These are phyloP conservation scores for Yamadazyma philogaea DNA, from an alignment of 805 yeast species.

Conservation along the genomic window DNA sequence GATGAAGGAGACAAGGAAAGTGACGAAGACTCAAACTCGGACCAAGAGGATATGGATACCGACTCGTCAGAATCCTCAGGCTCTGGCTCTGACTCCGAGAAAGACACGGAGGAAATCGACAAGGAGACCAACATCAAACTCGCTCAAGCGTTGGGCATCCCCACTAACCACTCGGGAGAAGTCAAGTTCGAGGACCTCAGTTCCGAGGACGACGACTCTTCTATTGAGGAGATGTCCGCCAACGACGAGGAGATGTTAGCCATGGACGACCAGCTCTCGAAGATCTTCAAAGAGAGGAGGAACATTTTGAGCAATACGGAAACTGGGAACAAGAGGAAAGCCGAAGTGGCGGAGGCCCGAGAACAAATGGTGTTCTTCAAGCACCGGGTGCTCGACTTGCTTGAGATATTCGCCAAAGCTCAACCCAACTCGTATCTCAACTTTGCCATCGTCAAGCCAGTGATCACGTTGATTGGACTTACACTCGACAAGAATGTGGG, in stretches of 20 bases:
- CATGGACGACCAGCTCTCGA: slow-evolving; percentile 77
- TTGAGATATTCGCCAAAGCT: slow-evolving; percentile 57
- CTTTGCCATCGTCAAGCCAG: slow-evolving; percentile 49
- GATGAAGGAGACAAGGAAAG: slow-evolving; percentile 22
- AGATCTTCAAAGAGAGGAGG: slow-evolving; percentile 80
- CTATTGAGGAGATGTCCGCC: slow-evolving; percentile 71
- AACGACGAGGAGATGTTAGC: slow-evolving; percentile 97
- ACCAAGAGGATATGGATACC: not conserved
- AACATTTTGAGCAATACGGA: slow-evolving; percentile 51
- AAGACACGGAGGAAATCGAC: slow-evolving; percentile 24
- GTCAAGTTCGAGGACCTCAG: slow-evolving; percentile 41
- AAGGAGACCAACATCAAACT: slow-evolving; percentile 56
- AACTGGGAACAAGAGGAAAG: slow-evolving; percentile 64
- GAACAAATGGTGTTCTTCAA: slow-evolving; percentile 78
- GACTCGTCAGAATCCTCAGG: slow-evolving; percentile 8
- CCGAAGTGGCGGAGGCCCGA: slow-evolving; percentile 74
- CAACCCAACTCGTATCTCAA: slow-evolving; percentile 41
- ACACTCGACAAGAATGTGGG: slow-evolving; percentile 73
- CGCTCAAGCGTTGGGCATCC: slow-evolving; percentile 70
- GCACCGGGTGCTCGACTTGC: slow-evolving; percentile 69
- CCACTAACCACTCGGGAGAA: slow-evolving; percentile 42
- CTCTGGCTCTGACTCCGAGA: slow-evolving; percentile 17
- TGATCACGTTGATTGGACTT: slow-evolving; percentile 56
- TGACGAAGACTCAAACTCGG: slow-evolving; percentile 12
- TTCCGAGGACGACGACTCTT: slow-evolving; percentile 44